Percentiles rank a stretch among this genome's conserved stretches.
phyloP scores from a whole-genome alignment of 768 basidiomycete genomes.

The Infundibulicybe gibba region DNA sequence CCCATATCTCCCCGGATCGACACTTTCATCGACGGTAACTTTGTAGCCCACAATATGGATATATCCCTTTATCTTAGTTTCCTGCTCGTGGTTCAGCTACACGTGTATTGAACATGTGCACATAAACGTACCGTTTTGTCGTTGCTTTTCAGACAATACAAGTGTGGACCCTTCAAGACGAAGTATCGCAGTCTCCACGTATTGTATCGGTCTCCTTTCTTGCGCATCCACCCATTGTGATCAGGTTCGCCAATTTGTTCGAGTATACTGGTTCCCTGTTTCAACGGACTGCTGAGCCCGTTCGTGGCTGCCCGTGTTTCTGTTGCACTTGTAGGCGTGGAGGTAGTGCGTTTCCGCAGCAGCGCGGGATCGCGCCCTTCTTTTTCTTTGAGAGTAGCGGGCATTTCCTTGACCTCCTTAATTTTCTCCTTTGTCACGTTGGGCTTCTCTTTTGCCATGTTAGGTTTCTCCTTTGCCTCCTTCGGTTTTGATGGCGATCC shows the following conservation, averaged over 20 bases:
- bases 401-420: slow-evolving; percentile 4
- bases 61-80: slow-evolving; percentile 95
- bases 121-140: slow-evolving; percentile 49
- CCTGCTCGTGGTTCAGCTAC: slow-evolving; percentile 38
- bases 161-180: slow-evolving; percentile 85
- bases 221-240: slow-evolving; percentile 91
- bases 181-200: slow-evolving; percentile 92
- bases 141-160: slow-evolving; percentile 84
- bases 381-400: slow-evolving; percentile 11
- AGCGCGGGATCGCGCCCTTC: slow-evolving; percentile 32
- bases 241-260: slow-evolving; percentile 92
- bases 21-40: slow-evolving; percentile 88
- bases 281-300: slow-evolving; percentile 29
- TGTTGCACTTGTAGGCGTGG: slow-evolving; percentile 19
- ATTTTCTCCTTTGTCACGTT: slow-evolving; percentile 8
- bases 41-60: slow-evolving; percentile 90
- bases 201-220: slow-evolving; percentile 92
- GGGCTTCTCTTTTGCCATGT: slow-evolving; percentile 8
- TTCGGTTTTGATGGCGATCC: slow-evolving; percentile 14
- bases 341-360: slow-evolving; percentile 57
- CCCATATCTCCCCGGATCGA: slow-evolving; percentile 90
- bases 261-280: slow-evolving; percentile 69
- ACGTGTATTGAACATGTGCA: not conserved
- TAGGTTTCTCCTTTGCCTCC: slow-evolving; percentile 17
- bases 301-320: not conserved